Conservation (phyloP, 306 rosid species). For the Senna tora region DNA sequence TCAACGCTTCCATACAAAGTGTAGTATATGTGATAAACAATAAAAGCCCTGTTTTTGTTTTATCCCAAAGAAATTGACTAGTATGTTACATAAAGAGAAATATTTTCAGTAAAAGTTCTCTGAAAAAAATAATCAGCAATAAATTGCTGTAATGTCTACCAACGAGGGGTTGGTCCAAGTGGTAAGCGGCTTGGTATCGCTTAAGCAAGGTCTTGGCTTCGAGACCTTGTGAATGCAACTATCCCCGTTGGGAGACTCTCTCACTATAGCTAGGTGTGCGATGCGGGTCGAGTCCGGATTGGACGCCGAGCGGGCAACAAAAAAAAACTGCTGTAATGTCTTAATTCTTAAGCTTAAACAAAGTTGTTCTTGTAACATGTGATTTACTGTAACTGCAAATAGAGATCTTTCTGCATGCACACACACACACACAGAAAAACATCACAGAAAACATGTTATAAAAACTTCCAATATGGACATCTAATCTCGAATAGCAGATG, state of each 20-base stretch:
- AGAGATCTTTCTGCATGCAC: neutral
- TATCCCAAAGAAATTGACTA: no score
- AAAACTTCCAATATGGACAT: slow-evolving; percentile 4
- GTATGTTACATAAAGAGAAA: neutral
- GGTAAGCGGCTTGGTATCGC: no score
- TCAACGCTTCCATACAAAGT: neutral
- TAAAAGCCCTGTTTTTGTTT: no score
- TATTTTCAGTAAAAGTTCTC: neutral
- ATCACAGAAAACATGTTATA: neutral
- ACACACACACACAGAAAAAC: neutral
- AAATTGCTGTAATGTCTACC: neutral
- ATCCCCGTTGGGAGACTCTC: no score
- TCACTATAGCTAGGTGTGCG: no score
- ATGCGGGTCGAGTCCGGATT: no score
- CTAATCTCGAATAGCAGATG: neutral
- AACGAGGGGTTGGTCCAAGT: no score
- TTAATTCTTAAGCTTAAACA: neutral
- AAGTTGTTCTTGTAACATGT: neutral
- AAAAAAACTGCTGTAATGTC: neutral
- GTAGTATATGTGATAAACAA: no score
- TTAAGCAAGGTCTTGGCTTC: no score
- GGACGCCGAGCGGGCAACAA: no score
- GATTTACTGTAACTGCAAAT: neutral
- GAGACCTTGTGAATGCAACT: no score
- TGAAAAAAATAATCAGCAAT: neutral